Evolutionary conservation across 140 eudicot genomes (phyloP).

Genomic region (Senecio squalidus): DNA sequence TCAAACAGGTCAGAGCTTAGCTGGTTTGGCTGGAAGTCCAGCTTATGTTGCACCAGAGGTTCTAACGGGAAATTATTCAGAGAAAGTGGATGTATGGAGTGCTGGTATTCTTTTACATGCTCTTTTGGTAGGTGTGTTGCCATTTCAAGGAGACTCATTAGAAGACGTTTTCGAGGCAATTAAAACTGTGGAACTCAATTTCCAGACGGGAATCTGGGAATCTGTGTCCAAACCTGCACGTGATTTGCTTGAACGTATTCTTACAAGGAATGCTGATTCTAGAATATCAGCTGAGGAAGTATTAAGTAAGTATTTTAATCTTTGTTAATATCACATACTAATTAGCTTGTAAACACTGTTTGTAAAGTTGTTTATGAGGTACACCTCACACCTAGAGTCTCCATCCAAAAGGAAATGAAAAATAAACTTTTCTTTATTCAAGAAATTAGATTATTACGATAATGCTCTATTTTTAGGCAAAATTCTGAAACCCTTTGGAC

Average conservation of each 20-base stretch:
- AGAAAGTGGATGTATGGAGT: constrained; percentile 97
- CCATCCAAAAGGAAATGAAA: too few species aligned
- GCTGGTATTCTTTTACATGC: constrained; percentile 94
- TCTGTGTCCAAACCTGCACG: constrained; percentile 89
- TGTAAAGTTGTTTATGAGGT: neutral
- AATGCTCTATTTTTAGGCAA: too few species aligned
- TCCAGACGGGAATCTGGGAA: constrained; percentile 69
- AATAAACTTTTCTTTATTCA: too few species aligned
- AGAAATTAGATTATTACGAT: too few species aligned
- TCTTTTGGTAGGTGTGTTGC: constrained; percentile 77
- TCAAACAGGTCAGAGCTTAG: constrained; percentile 74
- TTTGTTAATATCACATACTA: too few species aligned
- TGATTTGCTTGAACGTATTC: constrained; percentile 77
- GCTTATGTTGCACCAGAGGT: constrained; percentile 98
- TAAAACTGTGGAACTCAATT: constrained; percentile 61
- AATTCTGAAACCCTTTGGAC: too few species aligned
- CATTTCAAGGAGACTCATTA: constrained; percentile 84
- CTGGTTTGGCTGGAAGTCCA: constrained; percentile 96
- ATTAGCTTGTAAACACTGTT: neutral
- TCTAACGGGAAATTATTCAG: constrained; percentile 58
- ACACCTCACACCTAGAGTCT: too few species aligned
- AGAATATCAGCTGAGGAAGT: constrained; percentile 88
- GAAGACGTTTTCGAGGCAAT: constrained; percentile 79
- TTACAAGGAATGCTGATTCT: constrained; percentile 60
- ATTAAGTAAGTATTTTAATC: constrained; percentile 44